Evolutionary conservation across 169 alveolate genomes (phyloP), one percentile per base, ranked within the genome.

Genomic region (Plasmodium coatneyi): DNA sequence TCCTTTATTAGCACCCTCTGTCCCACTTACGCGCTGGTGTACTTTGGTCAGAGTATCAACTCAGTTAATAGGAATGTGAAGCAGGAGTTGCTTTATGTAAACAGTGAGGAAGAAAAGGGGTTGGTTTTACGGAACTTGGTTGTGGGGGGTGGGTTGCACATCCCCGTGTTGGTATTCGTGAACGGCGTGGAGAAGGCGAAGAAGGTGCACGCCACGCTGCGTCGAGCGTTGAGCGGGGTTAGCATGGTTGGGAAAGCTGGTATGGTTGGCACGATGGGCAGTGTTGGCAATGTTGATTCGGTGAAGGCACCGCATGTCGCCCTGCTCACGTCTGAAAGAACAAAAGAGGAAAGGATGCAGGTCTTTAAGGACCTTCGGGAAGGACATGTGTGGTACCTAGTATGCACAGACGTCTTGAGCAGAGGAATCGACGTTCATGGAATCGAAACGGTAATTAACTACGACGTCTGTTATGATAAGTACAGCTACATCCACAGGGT

Each of bases 401-500:
- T 89, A 22, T 89, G 94, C 34, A 89, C 94, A 1, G 94, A 89
- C 52, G 36, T 89, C 16, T 22, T 89, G 74, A 89, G 94, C 52
- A 89, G 99, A 84, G 99, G 99, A 3, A 98, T 99, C 39, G 99
- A 99, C 94, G 98, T 99, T 95, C 96, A 97, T 84, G 99, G 98
- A 32, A 99, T 99, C 19, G 98, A 98, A 43, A 95, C 98, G 19
- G 99, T 99, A 71, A 98, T 99, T 60, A 99, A 99, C 95, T 99
- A 96, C 92, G 99, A 99, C 94, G 97, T 99, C 34, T 99, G 99
- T n/a, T 98, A 97, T 93, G 97, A 98, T 10, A 96, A 98, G 32
- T 97, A 98, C 49, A 97, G 96, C 84, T 99, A 99, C 94, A 98
- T 99, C 43, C 99, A 99, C 96, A 97, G 99, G 86, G 98, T 99